These are phyloP conservation scores for Stachybotrys chlorohalonatus DNA, from an alignment of 2,329 filamentous ascomycete species.

Conservation along the genomic window DNA sequence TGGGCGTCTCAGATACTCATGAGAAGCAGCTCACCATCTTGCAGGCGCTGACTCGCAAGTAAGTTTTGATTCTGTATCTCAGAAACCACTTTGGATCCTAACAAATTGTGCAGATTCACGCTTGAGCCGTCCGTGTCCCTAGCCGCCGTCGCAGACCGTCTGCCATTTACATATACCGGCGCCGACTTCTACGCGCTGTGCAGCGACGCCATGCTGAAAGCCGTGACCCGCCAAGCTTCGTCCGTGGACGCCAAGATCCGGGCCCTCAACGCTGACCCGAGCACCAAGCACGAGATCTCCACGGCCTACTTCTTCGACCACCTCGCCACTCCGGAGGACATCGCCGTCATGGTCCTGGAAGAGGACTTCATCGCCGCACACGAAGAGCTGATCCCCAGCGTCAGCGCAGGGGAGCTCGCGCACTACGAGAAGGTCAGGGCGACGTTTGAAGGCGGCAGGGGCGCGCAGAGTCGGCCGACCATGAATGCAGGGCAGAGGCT, in stretches of 20 bases:
- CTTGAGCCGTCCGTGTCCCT: constrained; percentile 74
- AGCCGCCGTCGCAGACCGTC: constrained; percentile 57
- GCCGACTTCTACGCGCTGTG: constrained; percentile 96
- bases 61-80: constrained; percentile 25
- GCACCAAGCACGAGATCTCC: constrained; percentile 45
- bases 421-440: constrained; percentile 83
- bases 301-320: constrained; percentile 97
- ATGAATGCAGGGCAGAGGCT: constrained; percentile 6
- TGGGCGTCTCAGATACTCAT: constrained; percentile 93
- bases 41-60: constrained; percentile 91
- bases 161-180: constrained; percentile 95
- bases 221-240: constrained; percentile 82
- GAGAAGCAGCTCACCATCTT: constrained; percentile 93
- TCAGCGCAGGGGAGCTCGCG: constrained; percentile 81
- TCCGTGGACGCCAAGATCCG: constrained; percentile 77
- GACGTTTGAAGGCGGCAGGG: constrained; percentile 61
- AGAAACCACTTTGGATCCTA: not conserved
- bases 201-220: constrained; percentile 98
- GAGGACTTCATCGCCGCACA: constrained; percentile 79
- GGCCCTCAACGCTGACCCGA: constrained; percentile 47
- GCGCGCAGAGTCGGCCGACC: constrained; percentile 17
- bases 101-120: constrained; percentile 55
- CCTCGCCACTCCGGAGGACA: constrained; percentile 70
- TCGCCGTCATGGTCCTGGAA: constrained; percentile 80
- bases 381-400: constrained; percentile 80